phyloP scores from a whole-genome alignment of 148 eudicot species.

The Camellia japonica region DNA sequence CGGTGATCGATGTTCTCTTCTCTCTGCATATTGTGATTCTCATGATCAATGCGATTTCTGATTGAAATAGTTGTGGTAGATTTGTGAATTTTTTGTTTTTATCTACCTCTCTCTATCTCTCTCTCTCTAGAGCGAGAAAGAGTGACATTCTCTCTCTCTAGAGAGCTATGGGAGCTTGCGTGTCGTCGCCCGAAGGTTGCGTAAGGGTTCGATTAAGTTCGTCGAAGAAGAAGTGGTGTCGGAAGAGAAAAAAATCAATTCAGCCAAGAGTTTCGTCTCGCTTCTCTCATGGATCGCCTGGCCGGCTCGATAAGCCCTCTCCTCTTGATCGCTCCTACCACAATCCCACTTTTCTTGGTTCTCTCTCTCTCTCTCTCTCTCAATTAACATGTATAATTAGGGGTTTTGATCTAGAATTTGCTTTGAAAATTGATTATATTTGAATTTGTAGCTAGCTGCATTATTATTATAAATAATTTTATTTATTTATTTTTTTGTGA shows the following conservation, averaged over 20 bases:
- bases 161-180: conserved; percentile 68
- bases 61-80: neutral
- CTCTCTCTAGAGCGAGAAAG: too few species aligned
- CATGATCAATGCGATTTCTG: neutral
- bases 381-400: neutral
- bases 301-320: conserved; percentile 15
- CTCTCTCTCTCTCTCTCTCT: conserved; percentile 4
- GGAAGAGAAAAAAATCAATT: conserved; percentile 33
- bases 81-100: too few species aligned
- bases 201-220: conserved; percentile 39
- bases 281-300: conserved; percentile 36
- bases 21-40: neutral
- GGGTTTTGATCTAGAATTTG: neutral
- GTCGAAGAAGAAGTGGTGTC: conserved; percentile 28
- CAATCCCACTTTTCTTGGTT: conserved; percentile 66
- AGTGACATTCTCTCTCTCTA: neutral
- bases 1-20: neutral
- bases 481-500: too few species aligned
- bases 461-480: neutral
- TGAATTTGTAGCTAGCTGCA: neutral
- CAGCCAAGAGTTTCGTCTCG: conserved; percentile 47
- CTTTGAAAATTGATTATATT: neutral
- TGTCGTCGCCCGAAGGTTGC: conserved; percentile 60
- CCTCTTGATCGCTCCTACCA: conserved; percentile 40
- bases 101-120: too few species aligned